phyloP scores from a whole-genome alignment of 352 stramenopile genomes.

The Globisporangium splendens region DNA sequence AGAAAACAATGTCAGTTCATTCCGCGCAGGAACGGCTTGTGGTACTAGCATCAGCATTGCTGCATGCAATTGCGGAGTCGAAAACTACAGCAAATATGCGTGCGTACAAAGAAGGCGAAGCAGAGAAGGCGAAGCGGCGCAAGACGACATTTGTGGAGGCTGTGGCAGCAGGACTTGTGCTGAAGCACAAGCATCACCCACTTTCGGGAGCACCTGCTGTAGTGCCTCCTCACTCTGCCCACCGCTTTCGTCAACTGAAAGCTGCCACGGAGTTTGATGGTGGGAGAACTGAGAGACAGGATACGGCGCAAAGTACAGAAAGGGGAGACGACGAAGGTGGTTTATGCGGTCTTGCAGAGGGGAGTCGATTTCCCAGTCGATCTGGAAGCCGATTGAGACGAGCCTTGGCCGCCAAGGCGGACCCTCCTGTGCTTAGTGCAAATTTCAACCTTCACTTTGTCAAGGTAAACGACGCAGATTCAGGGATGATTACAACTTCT shows the following conservation, averaged over 20 bases:
- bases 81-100: constrained; percentile 33
- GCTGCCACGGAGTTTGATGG: neutral
- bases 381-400: constrained; percentile 24
- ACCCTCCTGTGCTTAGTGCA: constrained; percentile 26
- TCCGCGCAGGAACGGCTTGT: constrained; percentile 39
- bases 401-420: constrained; percentile 8
- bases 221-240: neutral
- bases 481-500: constrained; percentile 6
- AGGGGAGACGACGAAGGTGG: neutral
- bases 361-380: constrained; percentile 8
- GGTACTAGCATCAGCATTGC: constrained; percentile 30
- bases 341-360: neutral
- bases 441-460: constrained; percentile 24
- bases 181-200: constrained; percentile 15
- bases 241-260: neutral
- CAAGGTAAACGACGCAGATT: neutral
- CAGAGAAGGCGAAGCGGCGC: constrained; percentile 28
- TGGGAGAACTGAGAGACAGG: neutral
- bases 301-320: neutral
- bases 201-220: too few relatives aligned
- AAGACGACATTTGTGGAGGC: constrained; percentile 30
- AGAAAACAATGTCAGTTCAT: constrained; percentile 48
- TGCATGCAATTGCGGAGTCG: constrained; percentile 40
- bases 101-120: constrained; percentile 31
- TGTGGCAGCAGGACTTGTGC: constrained; percentile 20